A percentile compares a stretch with the other conserved stretches of the same genome.
Conservation (phyloP, 208 protist genomes). For the Acanthamoeba royreba region DNA sequence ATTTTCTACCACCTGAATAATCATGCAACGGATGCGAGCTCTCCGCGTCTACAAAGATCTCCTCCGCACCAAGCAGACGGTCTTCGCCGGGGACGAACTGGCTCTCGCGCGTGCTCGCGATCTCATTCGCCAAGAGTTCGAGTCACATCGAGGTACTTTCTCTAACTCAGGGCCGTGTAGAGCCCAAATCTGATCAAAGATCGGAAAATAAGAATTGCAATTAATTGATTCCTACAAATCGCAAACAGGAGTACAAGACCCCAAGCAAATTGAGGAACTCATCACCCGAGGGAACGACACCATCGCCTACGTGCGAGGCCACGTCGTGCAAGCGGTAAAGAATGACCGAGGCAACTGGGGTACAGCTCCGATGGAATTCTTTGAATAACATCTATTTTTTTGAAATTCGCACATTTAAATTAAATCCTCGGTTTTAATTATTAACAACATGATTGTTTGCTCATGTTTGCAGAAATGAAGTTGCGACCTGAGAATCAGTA, state of each 20-base stretch:
- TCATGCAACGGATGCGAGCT: not conserved
- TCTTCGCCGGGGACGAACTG: not conserved
- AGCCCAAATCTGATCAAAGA: too few relatives aligned
- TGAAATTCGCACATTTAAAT: too few relatives aligned
- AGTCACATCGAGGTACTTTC: not conserved
- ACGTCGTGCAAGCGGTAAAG: not conserved
- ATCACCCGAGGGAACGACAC: not conserved
- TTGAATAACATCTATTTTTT: too few relatives aligned
- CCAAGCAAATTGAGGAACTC: not conserved
- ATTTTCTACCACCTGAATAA: not conserved
- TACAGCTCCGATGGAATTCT: too few relatives aligned
- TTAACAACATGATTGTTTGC: too few relatives aligned
- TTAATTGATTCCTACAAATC: too few relatives aligned
- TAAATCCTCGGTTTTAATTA: too few relatives aligned
- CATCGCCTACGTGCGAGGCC: not conserved
- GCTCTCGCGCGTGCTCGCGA: not conserved
- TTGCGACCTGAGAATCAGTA: not conserved
- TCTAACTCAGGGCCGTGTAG: too few relatives aligned
- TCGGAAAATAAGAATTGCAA: too few relatives aligned
- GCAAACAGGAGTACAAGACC: not conserved
- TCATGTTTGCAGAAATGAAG: not conserved
- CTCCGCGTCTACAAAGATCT: not conserved
- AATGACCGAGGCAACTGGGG: slow-evolving; percentile 5
- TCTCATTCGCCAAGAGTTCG: not conserved
- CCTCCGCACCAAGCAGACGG: not conserved